Evolutionary conservation across 768 basidiomycete genomes (phyloP).

Genomic region (Dendrothele bispora): DNA sequence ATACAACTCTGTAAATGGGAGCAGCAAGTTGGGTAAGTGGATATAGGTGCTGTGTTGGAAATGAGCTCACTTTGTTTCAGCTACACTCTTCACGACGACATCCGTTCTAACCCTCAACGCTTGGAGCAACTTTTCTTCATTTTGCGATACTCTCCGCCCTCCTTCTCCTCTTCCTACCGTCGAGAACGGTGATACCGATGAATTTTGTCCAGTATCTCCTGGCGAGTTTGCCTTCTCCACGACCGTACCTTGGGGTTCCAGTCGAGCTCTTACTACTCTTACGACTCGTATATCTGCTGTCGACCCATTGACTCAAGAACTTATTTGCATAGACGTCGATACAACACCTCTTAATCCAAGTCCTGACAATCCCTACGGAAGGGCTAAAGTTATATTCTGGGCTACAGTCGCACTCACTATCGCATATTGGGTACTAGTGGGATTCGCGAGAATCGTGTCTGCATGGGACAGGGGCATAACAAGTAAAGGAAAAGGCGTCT

Average conservation of each 20-base stretch:
- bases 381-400: constrained; percentile 71
- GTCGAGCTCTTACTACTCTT: constrained; percentile 80
- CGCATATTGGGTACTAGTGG: constrained; percentile 81
- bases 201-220: constrained; percentile 75
- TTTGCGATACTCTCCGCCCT: constrained; percentile 81
- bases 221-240: constrained; percentile 85
- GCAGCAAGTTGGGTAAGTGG: constrained; percentile 66
- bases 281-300: constrained; percentile 84
- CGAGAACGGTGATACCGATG: constrained; percentile 28
- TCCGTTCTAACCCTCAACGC: constrained; percentile 77
- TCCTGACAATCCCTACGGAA: constrained; percentile 62
- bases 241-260: constrained; percentile 61
- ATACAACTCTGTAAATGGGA: constrained; percentile 55
- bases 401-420: constrained; percentile 69
- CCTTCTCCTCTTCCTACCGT: constrained; percentile 62
- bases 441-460: constrained; percentile 76
- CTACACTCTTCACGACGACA: constrained; percentile 86
- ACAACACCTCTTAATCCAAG: constrained; percentile 75
- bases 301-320: constrained; percentile 79
- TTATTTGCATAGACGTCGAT: constrained; percentile 77
- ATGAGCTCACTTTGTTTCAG: constrained; percentile 33
- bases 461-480: constrained; percentile 79
- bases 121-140: constrained; percentile 66
- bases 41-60: constrained; percentile 6
- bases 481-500: constrained; percentile 58